Conservation (phyloP, 805 yeast genomes). For the Yarrowia sp. region DNA sequence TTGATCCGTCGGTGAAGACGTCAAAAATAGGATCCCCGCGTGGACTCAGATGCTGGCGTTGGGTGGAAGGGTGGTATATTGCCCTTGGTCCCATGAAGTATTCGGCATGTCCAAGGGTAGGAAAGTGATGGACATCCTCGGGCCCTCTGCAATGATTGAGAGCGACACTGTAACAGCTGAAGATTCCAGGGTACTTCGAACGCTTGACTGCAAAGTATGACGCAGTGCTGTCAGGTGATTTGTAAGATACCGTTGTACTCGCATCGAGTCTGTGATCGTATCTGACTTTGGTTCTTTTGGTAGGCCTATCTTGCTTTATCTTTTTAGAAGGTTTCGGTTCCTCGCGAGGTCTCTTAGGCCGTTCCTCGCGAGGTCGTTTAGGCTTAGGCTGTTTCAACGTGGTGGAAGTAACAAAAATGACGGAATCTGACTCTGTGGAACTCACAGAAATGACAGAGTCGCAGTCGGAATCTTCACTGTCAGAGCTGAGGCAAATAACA, state of each 20-base stretch:
- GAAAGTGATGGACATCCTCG: background rate
- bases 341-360: too few species aligned
- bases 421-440: background rate
- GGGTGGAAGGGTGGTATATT: background rate
- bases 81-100: background rate
- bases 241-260: too few species aligned
- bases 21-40: background rate
- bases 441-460: background rate
- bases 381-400: too few species aligned
- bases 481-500: background rate
- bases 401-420: background rate
- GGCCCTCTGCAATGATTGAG: background rate
- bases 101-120: background rate
- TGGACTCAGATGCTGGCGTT: background rate
- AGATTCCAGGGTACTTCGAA: background rate
- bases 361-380: background rate
- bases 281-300: background rate
- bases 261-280: background rate
- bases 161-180: background rate
- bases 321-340: background rate
- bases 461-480: background rate
- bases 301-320: too few species aligned
- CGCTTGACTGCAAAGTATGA: background rate
- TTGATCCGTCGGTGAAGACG: background rate
- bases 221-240: too few species aligned